Evolutionary conservation across 306 rosid species (phyloP).

Genomic region (Corylus heterophylla): DNA sequence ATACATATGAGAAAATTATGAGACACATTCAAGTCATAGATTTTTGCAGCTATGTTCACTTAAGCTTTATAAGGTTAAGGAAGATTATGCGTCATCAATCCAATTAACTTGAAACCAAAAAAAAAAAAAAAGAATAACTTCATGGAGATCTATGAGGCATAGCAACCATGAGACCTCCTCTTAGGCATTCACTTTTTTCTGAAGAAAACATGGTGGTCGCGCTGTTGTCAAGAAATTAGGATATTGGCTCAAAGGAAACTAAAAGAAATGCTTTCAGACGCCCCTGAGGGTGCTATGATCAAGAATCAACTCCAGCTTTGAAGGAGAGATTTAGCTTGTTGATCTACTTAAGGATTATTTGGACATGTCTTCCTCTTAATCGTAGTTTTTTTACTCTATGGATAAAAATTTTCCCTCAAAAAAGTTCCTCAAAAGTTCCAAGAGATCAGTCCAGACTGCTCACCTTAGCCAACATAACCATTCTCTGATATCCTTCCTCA

Average conservation of each 20-base stretch:
- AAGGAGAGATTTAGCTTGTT: too few relatives aligned
- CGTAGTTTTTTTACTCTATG: neutral
- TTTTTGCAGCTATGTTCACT: neutral
- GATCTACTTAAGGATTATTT: too few relatives aligned
- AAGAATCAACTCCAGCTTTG: too few relatives aligned
- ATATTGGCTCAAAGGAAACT: too few relatives aligned
- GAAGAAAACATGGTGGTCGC: neutral
- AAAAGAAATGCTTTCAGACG: too few relatives aligned
- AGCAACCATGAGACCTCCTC: neutral
- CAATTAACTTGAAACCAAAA: neutral
- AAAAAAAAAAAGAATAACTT: neutral
- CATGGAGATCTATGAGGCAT: neutral
- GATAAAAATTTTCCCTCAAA: neutral
- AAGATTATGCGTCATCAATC: neutral
- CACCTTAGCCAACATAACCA: conserved; percentile 95
- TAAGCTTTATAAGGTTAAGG: neutral
- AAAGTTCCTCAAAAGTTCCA: neutral
- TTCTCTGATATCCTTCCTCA: conserved; percentile 88
- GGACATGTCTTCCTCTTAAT: neutral
- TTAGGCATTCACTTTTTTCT: neutral
- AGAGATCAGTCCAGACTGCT: conserved; percentile 21
- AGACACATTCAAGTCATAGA: conserved; percentile 4
- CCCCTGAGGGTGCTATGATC: too few relatives aligned
- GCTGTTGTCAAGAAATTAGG: too few relatives aligned
- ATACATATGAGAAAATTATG: neutral